These are phyloP conservation scores for Crithidia mellificae DNA, from an alignment of 208 protist genomes.

Conservation along the genomic window DNA sequence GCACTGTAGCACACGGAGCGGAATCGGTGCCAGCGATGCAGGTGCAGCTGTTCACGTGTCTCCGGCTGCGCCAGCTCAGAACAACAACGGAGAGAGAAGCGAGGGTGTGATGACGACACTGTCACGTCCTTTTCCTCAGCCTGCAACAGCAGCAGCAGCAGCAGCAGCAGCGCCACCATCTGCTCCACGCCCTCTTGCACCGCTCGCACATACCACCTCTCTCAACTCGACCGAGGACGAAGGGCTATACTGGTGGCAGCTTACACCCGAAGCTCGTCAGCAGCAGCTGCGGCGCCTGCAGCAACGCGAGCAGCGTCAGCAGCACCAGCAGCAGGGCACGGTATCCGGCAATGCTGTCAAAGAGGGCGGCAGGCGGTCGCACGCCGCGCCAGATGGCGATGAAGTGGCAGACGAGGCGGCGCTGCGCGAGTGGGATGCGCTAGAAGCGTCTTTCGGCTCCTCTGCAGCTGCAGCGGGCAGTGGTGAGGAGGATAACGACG, in stretches of 20 bases:
- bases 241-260: constrained; percentile 72
- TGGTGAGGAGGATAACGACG: neutral
- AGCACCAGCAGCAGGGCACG: constrained; percentile 3
- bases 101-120: too few relatives aligned
- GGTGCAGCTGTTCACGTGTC: neutral
- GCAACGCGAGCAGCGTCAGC: constrained; percentile 26
- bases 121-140: neutral
- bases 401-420: constrained; percentile 32
- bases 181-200: neutral
- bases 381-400: constrained; percentile 13
- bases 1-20: too few relatives aligned
- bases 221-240: constrained; percentile 6
- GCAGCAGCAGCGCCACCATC: neutral
- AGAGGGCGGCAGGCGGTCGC: neutral
- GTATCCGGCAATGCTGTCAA: neutral
- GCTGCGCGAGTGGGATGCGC: constrained; percentile 34
- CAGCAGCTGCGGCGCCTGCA: constrained; percentile 47
- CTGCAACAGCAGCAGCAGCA: neutral
- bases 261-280: constrained; percentile 55
- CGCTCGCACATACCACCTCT: neutral
- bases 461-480: neutral
- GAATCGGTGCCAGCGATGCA: neutral
- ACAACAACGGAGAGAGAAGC: neutral
- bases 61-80: neutral
- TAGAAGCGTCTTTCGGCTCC: constrained; percentile 30